Conservation (phyloP, 805 yeast genomes). For the Hanseniaspora mollemarum region DNA sequence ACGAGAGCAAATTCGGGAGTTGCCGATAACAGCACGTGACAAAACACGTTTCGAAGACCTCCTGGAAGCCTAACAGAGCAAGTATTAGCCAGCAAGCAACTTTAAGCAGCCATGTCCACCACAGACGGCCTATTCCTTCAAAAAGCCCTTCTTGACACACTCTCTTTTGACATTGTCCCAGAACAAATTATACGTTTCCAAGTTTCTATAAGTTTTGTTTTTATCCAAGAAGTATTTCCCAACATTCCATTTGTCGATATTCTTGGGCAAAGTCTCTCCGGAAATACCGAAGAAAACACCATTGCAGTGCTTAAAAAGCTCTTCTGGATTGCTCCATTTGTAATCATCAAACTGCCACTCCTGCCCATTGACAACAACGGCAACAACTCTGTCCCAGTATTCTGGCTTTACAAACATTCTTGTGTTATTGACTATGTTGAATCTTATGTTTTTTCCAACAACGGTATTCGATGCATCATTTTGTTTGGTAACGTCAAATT, state of each 20-base stretch:
- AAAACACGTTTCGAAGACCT: no score
- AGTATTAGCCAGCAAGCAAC: no score
- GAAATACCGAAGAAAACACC: conserved; percentile 70
- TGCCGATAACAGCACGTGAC: no score
- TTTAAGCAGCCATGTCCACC: no score
- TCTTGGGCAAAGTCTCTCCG: conserved; percentile 69
- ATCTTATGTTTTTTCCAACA: conserved; percentile 26
- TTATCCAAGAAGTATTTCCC: conserved; percentile 67
- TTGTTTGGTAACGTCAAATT: conserved; percentile 25
- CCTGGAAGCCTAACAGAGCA: no score
- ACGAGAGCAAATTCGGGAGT: no score
- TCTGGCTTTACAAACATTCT: conserved; percentile 85
- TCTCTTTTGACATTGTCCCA: conserved; percentile 72
- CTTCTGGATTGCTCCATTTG: conserved; percentile 69
- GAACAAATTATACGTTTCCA: conserved; percentile 70
- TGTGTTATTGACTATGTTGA: conserved; percentile 72
- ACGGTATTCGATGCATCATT: conserved; percentile 38
- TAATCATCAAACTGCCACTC: conserved; percentile 90
- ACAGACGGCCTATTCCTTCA: conserved; percentile 17
- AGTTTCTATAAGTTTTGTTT: conserved; percentile 72
- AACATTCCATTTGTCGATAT: conserved; percentile 81
- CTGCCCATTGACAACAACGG: conserved; percentile 93
- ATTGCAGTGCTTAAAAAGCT: conserved; percentile 66
- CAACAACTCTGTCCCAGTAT: conserved; percentile 95
- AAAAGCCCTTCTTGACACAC: conserved; percentile 56